Percentiles rank a stretch among this genome's conserved stretches.
Evolutionary conservation across 257 asterid species (phyloP).

Genomic region (Solanum commersonii): DNA sequence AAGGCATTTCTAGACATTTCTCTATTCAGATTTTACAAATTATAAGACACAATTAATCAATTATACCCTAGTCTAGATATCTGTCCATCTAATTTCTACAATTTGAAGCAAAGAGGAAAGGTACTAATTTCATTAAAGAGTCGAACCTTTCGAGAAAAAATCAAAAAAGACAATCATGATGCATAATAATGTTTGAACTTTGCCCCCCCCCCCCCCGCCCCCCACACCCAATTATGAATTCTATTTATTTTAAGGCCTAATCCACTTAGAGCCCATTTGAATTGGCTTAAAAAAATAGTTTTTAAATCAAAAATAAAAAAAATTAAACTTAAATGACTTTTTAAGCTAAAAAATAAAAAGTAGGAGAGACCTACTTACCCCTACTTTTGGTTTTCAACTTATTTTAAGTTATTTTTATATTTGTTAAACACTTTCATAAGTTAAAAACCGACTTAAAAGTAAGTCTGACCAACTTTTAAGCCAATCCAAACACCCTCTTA

Average conservation of each 20-base stretch:
- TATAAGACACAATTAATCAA: neutral
- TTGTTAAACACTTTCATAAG: too few species aligned
- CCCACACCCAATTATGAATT: neutral
- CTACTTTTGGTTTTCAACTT: too few species aligned
- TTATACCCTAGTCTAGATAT: neutral
- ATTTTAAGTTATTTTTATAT: too few species aligned
- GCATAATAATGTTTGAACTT: conserved; percentile 10
- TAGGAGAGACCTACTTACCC: too few species aligned
- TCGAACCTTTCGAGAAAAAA: conserved; percentile 1
- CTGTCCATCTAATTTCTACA: neutral
- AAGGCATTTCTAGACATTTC: neutral
- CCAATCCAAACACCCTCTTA: neutral
- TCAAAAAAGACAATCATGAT: conserved; percentile 11
- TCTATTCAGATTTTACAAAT: neutral
- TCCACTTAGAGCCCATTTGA: neutral
- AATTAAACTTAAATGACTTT: too few species aligned
- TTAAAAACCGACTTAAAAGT: too few species aligned
- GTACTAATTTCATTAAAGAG: neutral
- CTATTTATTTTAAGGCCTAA: conserved; percentile 1
- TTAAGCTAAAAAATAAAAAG: too few species aligned
- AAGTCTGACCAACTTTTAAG: too few species aligned
- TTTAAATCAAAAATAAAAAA: too few species aligned
- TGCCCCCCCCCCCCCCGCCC: neutral
- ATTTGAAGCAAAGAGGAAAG: neutral
- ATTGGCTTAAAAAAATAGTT: too few species aligned